phyloP scores from a whole-genome alignment of 2,329 filamentous ascomycete species.

The Botrytis paeoniae region DNA sequence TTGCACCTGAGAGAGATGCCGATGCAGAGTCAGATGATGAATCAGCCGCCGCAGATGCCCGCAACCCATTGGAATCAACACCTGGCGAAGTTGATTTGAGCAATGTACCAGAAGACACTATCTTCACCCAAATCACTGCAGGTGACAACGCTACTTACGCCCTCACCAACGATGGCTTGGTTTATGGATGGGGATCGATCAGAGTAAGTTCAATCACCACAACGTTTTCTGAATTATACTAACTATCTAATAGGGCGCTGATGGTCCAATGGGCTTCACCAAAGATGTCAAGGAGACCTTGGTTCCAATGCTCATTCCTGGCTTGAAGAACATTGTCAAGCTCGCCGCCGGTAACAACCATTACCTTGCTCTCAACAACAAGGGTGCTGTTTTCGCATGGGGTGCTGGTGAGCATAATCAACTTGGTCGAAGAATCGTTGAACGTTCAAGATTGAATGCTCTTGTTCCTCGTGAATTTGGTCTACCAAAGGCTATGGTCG shows the following conservation, averaged over 20 bases:
- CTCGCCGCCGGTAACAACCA: conserved; percentile 57
- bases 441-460: conserved; percentile 26
- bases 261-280: conserved; percentile 58
- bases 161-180: conserved; percentile 69
- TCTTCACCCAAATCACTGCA: conserved; percentile 66
- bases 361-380: conserved; percentile 54
- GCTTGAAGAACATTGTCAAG: conserved; percentile 52
- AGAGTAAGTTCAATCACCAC: conserved; percentile 46
- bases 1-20: conserved; percentile 57
- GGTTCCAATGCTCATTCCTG: conserved; percentile 50
- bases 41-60: conserved; percentile 51
- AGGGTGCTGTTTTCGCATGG: conserved; percentile 61
- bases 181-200: conserved; percentile 85
- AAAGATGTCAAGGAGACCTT: conserved; percentile 9
- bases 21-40: conserved; percentile 43
- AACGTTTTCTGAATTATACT: not conserved
- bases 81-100: conserved; percentile 57
- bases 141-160: conserved; percentile 74
- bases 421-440: conserved; percentile 49
- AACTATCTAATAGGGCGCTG: conserved; percentile 48
- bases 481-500: conserved; percentile 21
- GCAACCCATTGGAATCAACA: conserved; percentile 56
- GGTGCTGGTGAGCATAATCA: conserved; percentile 62
- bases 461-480: conserved; percentile 26
- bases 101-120: conserved; percentile 50